These are phyloP conservation scores for Phytopythium cucurbitacearum DNA, from an alignment of 352 stramenopile species.

Conservation along the genomic window DNA sequence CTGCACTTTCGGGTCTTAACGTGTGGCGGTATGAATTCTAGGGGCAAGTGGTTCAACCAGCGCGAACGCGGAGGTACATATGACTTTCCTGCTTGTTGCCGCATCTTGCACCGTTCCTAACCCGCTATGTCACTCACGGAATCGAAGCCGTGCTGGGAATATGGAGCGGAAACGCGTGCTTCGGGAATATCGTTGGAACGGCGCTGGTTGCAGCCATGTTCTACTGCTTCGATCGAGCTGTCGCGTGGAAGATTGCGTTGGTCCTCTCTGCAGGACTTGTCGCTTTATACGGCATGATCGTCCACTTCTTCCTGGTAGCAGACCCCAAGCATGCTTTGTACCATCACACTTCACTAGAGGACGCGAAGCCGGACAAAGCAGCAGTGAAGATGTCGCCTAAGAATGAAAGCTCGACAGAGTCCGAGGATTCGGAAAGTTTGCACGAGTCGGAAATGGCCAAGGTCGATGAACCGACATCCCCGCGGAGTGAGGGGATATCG, in stretches of 20 bases:
- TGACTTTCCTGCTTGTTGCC: background rate
- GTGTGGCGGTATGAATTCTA: slow-evolving; percentile 21
- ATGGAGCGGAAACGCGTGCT: slow-evolving; percentile 96
- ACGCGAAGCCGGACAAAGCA: slow-evolving; percentile 37
- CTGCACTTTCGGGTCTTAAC: slow-evolving; percentile 15
- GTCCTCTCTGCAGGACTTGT: slow-evolving; percentile 85
- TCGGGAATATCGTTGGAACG: slow-evolving; percentile 94
- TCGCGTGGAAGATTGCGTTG: slow-evolving; percentile 89
- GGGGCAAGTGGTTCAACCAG: slow-evolving; percentile 93
- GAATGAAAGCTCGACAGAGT: slow-evolving; percentile 6
- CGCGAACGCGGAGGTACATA: slow-evolving; percentile 51
- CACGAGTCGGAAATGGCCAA: slow-evolving; percentile 8
- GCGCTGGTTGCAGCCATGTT: slow-evolving; percentile 79
- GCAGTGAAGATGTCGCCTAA: slow-evolving; percentile 12
- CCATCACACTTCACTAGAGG: slow-evolving; percentile 37
- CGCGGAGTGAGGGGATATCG: slow-evolving; percentile 75
- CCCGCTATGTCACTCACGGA: background rate
- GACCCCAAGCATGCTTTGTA: slow-evolving; percentile 62
- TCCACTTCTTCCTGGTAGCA: slow-evolving; percentile 77
- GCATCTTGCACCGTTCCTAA: background rate
- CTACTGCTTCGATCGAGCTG: slow-evolving; percentile 59
- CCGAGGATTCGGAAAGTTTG: background rate
- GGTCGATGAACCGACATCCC: slow-evolving; percentile 20
- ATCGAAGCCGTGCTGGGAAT: slow-evolving; percentile 87
- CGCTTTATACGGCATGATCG: slow-evolving; percentile 83